Evolutionary conservation across 306 rosid genomes (phyloP), one percentile per base, ranked within the genome.

Genomic region (Luffa acutangula): DNA sequence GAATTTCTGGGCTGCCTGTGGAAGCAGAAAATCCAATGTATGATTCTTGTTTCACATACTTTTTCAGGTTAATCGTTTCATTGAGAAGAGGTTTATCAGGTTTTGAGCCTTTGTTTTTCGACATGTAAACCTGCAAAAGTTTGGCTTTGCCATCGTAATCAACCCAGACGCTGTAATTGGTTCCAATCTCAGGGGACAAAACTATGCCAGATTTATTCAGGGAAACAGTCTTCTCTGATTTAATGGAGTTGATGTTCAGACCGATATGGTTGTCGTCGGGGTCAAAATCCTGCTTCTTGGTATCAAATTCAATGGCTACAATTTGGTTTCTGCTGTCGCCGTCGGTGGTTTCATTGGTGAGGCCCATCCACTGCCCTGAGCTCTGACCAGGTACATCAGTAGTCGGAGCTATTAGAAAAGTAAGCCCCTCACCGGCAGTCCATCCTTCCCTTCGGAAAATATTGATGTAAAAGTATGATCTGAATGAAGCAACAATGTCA

Each of bases 21-120:
- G 91, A 88, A 74, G 79, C 88, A 25, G 87, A 62, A 77, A 88
- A 88, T 52, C 91, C 85, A 41, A 88, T 80, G 81, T 58, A 86
- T 18, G 89, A 84, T 8, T 18, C 53, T 21, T 84, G 52, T 11
- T 79, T 66, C 57, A 88, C 85, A 31, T 17, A 59, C 0, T 77
- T 0, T 42, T 41, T 84, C 77, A 88, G 81, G 80, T 86, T 67
- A 15, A 88, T 76, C 2, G 66, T 79, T 81, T 76, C 80, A 11
- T 12, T 84, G 25, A 88, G 80, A 58, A 82, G 56, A 8, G 89
- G 88, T 20, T 34, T 62, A 15, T 4, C 31, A 1, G 88, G 87
- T 77, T 86, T 75, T 4, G 33, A 56, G 8, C 49, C 54, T 20
- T 41, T 49, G 15, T 12, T 15, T 60, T 20, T 78, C 34, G 74